Evolutionary conservation across 2,329 filamentous ascomycete species (phyloP), one percentile per base, ranked within the genome.

Genomic region (Monilinia vaccinii-corymbosi): DNA sequence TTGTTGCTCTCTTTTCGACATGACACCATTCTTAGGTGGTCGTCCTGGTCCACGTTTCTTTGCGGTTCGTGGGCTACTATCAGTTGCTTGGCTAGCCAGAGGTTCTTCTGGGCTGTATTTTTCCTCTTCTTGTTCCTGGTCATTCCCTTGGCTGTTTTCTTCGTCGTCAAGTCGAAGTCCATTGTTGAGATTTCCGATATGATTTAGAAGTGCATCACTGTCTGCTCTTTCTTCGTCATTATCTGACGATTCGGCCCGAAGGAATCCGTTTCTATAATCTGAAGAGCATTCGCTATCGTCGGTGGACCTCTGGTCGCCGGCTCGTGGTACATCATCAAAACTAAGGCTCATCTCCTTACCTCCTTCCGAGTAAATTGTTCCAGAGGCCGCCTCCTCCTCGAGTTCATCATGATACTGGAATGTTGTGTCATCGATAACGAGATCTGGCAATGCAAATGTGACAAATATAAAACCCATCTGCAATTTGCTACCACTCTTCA

Each of bases 1-100:
- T 21, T 83, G 78, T 65, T 86, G 80, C 68, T 91, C 86, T 60
- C 89, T 79, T 73, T 91, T 91, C 1, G 88, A 92, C 83, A 91
- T 89, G 70, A 91, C 81, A 32, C 89, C 89, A 68, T 92, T 88
- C 75, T 92, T 92, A 0, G 89, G 89, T 23, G 89, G 89, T 57
- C 89, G 78, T n/a, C 89, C 89, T 11, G 89, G 89, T 16, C 89
- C 89, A 66, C 88, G 84, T 58, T 68, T 71, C 61, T 70, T 71
- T 40, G 64, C 73, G 60, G 75, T 70, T 56, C 68, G 69, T 34
- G 73, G 32, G 48, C 44, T 48, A 46, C 50, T 51, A 13, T 65
- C 59, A 40, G 58, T 48, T 42, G 59, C 55, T 34, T 62, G 57
- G 63, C 66, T 44, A 60, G 53, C 38, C 42, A 44, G 36, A 57